Evolutionary conservation across 2,329 filamentous ascomycete genomes (phyloP).

Genomic region (Venturiaceae sp.): DNA sequence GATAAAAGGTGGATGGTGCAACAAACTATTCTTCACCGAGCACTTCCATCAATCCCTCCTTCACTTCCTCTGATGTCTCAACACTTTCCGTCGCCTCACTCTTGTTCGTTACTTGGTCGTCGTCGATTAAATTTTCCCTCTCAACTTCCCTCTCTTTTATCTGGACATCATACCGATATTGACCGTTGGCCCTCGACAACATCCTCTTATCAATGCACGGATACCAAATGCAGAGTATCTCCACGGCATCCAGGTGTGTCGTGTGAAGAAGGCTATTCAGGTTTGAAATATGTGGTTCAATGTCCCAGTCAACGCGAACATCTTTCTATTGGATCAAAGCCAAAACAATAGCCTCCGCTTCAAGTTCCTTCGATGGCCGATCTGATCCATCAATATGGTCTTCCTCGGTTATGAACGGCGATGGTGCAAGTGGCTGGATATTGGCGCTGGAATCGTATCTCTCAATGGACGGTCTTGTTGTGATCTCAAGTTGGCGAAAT

Average conservation of each 20-base stretch:
- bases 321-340: not conserved
- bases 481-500: too few species aligned
- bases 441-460: too few species aligned
- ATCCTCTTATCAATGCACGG: not conserved
- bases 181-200: not conserved
- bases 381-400: too few species aligned
- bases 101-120: not conserved
- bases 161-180: not conserved
- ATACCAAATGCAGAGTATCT: not conserved
- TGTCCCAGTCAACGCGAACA: not conserved
- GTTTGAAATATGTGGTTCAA: not conserved
- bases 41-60: not conserved
- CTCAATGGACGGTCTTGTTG: too few species aligned
- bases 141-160: not conserved
- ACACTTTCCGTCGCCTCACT: not conserved
- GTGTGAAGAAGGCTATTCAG: not conserved
- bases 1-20: not conserved
- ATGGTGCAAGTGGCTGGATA: too few species aligned
- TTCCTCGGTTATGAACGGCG: too few species aligned
- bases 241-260: not conserved
- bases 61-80: not conserved
- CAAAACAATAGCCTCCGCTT: not conserved
- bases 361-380: not conserved
- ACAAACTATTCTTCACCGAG: not conserved
- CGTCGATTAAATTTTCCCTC: not conserved